phyloP scores from a whole-genome alignment of 139 green algal genomes.

The Ettlia oleoabundans region DNA sequence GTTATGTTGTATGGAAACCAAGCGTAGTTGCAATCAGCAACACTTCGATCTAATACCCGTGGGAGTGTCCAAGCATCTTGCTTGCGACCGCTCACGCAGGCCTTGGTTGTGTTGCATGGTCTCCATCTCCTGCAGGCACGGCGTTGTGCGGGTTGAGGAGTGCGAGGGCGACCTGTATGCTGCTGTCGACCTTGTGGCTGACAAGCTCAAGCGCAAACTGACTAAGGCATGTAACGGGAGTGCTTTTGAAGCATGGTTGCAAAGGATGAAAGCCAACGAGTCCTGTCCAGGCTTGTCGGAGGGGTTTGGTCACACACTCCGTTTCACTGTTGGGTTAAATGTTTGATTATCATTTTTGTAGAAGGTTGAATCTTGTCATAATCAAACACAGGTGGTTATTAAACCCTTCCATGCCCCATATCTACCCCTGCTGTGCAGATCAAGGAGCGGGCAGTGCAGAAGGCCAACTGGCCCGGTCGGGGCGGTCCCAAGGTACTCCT shows the following conservation, averaged over 20 bases:
- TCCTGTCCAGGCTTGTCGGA: too few relatives aligned
- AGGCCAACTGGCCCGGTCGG: constrained; percentile 48
- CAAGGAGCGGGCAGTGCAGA: constrained; percentile 48
- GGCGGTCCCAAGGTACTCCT: constrained; percentile 40
- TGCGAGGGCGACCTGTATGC: constrained; percentile 73
- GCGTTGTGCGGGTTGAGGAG: constrained; percentile 80
- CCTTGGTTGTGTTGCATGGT: neutral
- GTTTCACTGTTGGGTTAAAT: too few relatives aligned
- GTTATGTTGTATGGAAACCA: too few relatives aligned
- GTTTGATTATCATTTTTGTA: too few relatives aligned
- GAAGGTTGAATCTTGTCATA: too few relatives aligned
- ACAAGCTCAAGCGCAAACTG: constrained; percentile 67
- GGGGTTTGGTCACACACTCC: too few relatives aligned
- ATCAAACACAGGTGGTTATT: too few relatives aligned
- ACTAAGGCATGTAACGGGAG: neutral
- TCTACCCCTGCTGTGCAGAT: constrained; percentile 7
- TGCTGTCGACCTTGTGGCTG: constrained; percentile 77
- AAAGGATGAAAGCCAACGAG: neutral
- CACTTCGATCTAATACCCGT: too few relatives aligned
- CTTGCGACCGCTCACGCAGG: too few relatives aligned
- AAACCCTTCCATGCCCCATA: neutral
- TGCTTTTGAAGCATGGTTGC: neutral
- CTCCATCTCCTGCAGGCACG: constrained; percentile 46
- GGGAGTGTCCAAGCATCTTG: too few relatives aligned
- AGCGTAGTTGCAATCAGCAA: too few relatives aligned